Conservation (phyloP, 148 eudicot species). For the Oxyria digyna region DNA sequence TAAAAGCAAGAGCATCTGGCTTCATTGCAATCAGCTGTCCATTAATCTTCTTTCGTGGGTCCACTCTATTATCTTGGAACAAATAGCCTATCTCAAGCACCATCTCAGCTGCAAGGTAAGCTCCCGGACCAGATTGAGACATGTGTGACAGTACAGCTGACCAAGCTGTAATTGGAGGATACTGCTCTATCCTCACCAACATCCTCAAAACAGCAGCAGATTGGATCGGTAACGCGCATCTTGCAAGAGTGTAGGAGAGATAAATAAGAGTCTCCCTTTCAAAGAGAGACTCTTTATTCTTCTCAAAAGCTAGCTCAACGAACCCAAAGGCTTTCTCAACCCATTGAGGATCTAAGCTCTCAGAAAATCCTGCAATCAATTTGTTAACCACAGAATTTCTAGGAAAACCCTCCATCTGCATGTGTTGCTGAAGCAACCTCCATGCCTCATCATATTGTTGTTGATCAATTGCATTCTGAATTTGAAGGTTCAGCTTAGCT, state of each 20-base stretch:
- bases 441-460: conserved; percentile 54
- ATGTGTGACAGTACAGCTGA: conserved; percentile 62
- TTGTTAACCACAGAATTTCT: conserved; percentile 50
- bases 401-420: conserved; percentile 91
- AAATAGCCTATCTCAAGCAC: conserved; percentile 81
- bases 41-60: conserved; percentile 86
- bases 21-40: conserved; percentile 75
- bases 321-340: conserved; percentile 57
- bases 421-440: conserved; percentile 58
- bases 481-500: conserved; percentile 48
- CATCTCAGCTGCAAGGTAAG: conserved; percentile 77
- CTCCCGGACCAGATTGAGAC: conserved; percentile 56
- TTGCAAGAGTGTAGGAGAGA: conserved; percentile 61
- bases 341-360: conserved; percentile 44
- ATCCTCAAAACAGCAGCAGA: conserved; percentile 68
- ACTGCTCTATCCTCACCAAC: conserved; percentile 51
- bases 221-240: conserved; percentile 41
- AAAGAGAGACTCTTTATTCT: conserved; percentile 52
- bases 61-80: conserved; percentile 83
- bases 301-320: conserved; percentile 61
- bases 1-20: conserved; percentile 50
- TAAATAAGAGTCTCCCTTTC: conserved; percentile 58
- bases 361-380: conserved; percentile 42
- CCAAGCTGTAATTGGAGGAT: conserved; percentile 69
- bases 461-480: conserved; percentile 53